Conservation (phyloP, 305 asterid species). For the Lippia alba region DNA sequence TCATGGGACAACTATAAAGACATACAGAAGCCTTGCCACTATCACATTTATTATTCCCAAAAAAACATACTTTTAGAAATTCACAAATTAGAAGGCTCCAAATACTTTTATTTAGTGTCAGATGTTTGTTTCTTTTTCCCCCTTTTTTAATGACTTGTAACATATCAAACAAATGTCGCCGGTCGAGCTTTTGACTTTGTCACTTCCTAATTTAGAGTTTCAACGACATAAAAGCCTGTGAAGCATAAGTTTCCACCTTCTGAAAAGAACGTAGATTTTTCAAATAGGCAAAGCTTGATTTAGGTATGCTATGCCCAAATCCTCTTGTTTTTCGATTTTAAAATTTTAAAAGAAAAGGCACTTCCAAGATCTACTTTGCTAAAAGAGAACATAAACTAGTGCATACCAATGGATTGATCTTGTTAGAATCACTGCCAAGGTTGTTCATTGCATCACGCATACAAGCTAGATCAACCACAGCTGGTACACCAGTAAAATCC, state of each 20-base stretch:
- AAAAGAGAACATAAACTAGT: slow-evolving; percentile 6
- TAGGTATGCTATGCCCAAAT: background rate
- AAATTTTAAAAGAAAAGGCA: too few relatives aligned
- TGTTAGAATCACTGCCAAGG: slow-evolving; percentile 85
- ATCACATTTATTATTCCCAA: background rate
- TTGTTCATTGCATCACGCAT: slow-evolving; percentile 98
- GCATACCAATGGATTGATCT: slow-evolving; percentile 94
- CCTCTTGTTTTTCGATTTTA: background rate
- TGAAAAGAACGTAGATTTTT: background rate
- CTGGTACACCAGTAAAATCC: slow-evolving; percentile 97
- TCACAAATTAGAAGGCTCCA: background rate
- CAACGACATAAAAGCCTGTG: background rate
- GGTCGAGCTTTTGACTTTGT: slow-evolving; percentile 1
- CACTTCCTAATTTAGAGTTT: slow-evolving; percentile 1
- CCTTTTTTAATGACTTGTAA: slow-evolving; percentile 1
- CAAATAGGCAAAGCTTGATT: background rate
- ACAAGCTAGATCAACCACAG: slow-evolving; percentile 92
- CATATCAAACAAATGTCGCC: background rate
- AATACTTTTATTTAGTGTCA: background rate
- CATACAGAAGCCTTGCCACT: background rate
- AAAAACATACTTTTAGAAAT: background rate
- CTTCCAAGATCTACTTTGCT: background rate
- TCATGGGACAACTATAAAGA: background rate
- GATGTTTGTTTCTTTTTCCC: background rate
- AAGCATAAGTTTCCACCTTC: slow-evolving; percentile 3